Conservation (phyloP, 805 yeast species). For the Candida incommunis region DNA sequence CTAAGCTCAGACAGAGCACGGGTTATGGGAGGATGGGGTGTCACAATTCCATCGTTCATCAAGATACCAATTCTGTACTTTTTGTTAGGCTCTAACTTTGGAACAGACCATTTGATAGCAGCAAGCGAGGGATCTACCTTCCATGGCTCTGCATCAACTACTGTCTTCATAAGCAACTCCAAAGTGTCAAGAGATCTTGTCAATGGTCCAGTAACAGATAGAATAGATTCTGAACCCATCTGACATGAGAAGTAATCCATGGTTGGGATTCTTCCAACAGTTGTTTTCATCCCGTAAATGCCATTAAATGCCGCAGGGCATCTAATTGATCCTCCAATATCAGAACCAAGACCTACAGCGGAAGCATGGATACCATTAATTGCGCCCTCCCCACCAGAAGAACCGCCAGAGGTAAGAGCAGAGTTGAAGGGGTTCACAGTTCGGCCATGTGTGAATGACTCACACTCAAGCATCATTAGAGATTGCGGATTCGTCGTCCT, state of each 20-base stretch:
- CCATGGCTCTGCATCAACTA: slow-evolving; percentile 26
- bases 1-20: slow-evolving; percentile 28
- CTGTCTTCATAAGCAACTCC: slow-evolving; percentile 46
- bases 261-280: slow-evolving; percentile 37
- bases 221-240: slow-evolving; percentile 50
- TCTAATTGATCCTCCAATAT: slow-evolving; percentile 60
- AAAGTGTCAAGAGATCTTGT: slow-evolving; percentile 51
- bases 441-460: slow-evolving; percentile 45
- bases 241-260: slow-evolving; percentile 33
- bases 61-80: slow-evolving; percentile 23
- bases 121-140: slow-evolving; percentile 28
- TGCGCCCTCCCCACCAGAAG: slow-evolving; percentile 63
- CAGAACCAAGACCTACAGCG: slow-evolving; percentile 51
- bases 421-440: slow-evolving; percentile 46
- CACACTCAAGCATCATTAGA: slow-evolving; percentile 52
- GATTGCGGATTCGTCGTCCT: slow-evolving; percentile 30
- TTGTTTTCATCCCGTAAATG: slow-evolving; percentile 47
- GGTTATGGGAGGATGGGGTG: slow-evolving; percentile 35
- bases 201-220: slow-evolving; percentile 56
- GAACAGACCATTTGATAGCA: slow-evolving; percentile 41
- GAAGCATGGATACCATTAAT: slow-evolving; percentile 45
- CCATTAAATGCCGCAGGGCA: slow-evolving; percentile 57
- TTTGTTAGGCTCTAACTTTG: slow-evolving; percentile 3
- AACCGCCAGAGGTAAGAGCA: slow-evolving; percentile 52
- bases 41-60: slow-evolving; percentile 29